Evolutionary conservation across 495 filamentous ascomycete genomes (phyloP), one percentile per base, ranked within the genome.

Genomic region (Aspergillus saccharolyticus): DNA sequence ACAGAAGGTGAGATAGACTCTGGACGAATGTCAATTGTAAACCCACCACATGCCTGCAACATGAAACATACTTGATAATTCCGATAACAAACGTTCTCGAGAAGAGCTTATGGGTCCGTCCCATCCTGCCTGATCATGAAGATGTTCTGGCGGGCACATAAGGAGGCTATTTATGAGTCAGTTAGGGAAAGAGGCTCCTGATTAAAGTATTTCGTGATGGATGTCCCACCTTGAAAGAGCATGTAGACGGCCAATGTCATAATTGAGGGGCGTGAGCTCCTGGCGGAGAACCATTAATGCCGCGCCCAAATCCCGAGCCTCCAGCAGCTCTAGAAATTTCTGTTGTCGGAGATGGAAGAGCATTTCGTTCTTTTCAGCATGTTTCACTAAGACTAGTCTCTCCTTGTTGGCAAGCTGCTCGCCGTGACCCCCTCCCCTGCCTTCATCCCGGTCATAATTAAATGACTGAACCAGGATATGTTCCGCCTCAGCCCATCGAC

Each of bases 1-100:
- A 96, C 89, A n/a, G 90, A 91, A 1, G 94, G 94, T 4, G 95
- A 95, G 56, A 99, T 95, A 30, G 83, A 96, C 76, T 80, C 90
- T 95, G 55, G 2, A 10, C 2, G 14, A 15, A 9, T 39, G 33
- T 39, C 4, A 39, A 12, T 39, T 10, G 2, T 9, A 12, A 39
- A 39, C 10, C 33, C 2, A 39, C 2, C 6, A 39, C 6, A 39
- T 39, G 2, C 10, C 6, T 10, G 5, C 2, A n/a, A n/a, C n/a
- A n/a, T 39, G 33, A 2, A 2, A 51, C 85, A 71, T 73, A 96
- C 90, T 89, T 49, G 92, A 96, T 21, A 99, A 73, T 44, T 94
- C 85, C 5, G 85, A 88, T 22, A 97, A 77, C 4, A 99, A 77
- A 6, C 80, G 73, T 54, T 84, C 83, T 54, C 94, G 80, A n/a